Evolutionary conservation across 108 stramenopile species (phyloP), one percentile per base, ranked within the genome.

Genomic region (Cyclotella sp.): DNA sequence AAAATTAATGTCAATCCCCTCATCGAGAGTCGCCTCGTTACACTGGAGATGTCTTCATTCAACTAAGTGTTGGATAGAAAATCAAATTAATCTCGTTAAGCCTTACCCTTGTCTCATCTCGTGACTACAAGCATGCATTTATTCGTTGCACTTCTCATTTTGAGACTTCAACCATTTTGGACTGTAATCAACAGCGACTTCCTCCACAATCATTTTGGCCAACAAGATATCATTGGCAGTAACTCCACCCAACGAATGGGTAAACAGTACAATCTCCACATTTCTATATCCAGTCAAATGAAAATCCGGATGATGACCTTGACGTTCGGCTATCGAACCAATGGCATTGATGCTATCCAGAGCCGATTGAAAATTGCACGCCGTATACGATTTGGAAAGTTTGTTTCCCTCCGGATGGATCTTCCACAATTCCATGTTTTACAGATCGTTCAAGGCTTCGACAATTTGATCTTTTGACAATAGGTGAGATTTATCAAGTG

Each of bases 261-360:
- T 98, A 53, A 77, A 93, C 14, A 98, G 42, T 39, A 87, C 87
- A 30, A 98, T 75, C 51, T 89, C 88, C 13, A 98, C 93, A 61
- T 94, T 72, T 27, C 96, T 83, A 78, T 98, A 98, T 55, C 70
- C 72, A 19, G 93, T 96, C 46, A 97, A 84, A 84, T 98, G 97
- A 40, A 98, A 73, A 58, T 98, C 94, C 19, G 97, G 96, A 76
- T 98, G 97, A 74, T 98, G 97, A 34, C 68, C 65, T 64, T 89
- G 84, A 40, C 77, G 26, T 82, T 97, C 95, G 29, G 95, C 93
- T 22, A 95, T 88, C 14, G 24, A 82, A 19, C 92, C 97, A 53
- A 93, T 88, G 15, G 57, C 89, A 77, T 93, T 92, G 53, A 97
- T 72, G 63, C 84, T 84, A 69, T 93, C 89, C 58, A 97, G 55